Base-by-base conservation (phyloP, 305 asterid species). In the Euphrasia arctica region DNA sequence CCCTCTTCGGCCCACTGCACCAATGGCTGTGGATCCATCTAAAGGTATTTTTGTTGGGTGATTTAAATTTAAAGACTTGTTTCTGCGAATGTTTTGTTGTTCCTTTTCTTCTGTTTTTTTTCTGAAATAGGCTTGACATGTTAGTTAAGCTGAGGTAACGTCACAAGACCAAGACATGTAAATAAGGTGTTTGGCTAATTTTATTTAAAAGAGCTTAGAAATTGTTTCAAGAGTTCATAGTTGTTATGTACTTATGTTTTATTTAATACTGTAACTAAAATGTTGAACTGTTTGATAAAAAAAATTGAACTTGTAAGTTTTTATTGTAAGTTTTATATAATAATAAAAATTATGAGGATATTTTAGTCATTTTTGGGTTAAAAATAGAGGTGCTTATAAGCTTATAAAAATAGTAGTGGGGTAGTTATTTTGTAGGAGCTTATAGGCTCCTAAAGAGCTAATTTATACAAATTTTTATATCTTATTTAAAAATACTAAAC, bases 1-100 rank as follows among this genome's bases (percentile, higher is more conserved):
- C 9, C 89, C 87, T 65, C 71, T 80, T 62, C 76, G 73, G 18
- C 80, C 83, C 49, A 80, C 82, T 48, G 77, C 79, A 36, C 86
- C 85, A 7, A 71, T 70, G 59, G 67, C 80, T 43, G 57, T 71
- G 65, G 87, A 72, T 77, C 93, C 92, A 67, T 69, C 82, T 27
- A 81, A 80, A 80, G 98, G 98, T 92, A 84, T 54, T 39, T 39
- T 39, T 39, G 45, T 8, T 39, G 45, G 11, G 45, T 39, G 9
- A 39, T 8, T 39, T 39, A 39, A 10, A n/a, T 54, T 3, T 25
- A 31, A 54, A 13, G 58, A 22, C 34, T 54, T 10, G 13, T 25
- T 54, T n/a, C 34, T 10, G 32, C 14, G 11, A 10, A 39, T 54
- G 10, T 54, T 54, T 22, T 50, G 56, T 11, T 54, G 14, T 54